Evolutionary conservation across 2,329 filamentous ascomycete species (phyloP), one percentile per base, ranked within the genome.

Genomic region (Lecanoromycetidae sp.): DNA sequence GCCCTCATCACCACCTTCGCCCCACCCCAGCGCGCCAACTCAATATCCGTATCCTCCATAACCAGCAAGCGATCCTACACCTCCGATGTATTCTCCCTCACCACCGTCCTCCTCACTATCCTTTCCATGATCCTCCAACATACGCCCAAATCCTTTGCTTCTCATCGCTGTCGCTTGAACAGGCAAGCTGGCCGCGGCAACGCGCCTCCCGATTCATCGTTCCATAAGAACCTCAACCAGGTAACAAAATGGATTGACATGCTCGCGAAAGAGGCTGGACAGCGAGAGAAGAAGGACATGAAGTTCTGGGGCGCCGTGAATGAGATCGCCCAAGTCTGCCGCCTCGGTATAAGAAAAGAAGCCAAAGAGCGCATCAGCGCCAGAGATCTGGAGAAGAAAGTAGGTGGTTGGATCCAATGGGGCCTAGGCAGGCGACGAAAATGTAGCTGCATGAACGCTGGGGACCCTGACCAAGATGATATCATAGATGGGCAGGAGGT

Each of bases 81-180:
- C 53, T 65, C 36, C 56, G 77, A 80, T 54, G 62, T 80, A 13
- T 80, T 76, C 61, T 75, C 74, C 22, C 66, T 80, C 0, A 76
- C 69, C 3, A 77, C 76, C 42, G 63, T 78, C 17, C 76, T 69
- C 49, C 61, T 80, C 15, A 75, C 80, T 52, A 72, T 81, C 33
- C 56, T 80, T 15, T 78, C 75, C 1, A 71, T 74, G 54, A 66
- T 80, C 52, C 65, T 77, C 54, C 74, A 76, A 54, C 65, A 49
- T 27, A 32, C 49, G 1, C 46, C 49, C 3, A 53, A 53, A 38
- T 41, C 70, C 6, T 68, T 71, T 27, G 69, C 76, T 2, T 71
- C 74, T 46, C 74, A 78, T 55, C 71, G 77, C 20, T 66, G 69
- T 2, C 66, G 70, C 2, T 71, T 73, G 44, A 73, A 74, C 48